Base-by-base conservation (phyloP, 2,329 filamentous ascomycete genomes). In the Trichoderma sp. region DNA sequence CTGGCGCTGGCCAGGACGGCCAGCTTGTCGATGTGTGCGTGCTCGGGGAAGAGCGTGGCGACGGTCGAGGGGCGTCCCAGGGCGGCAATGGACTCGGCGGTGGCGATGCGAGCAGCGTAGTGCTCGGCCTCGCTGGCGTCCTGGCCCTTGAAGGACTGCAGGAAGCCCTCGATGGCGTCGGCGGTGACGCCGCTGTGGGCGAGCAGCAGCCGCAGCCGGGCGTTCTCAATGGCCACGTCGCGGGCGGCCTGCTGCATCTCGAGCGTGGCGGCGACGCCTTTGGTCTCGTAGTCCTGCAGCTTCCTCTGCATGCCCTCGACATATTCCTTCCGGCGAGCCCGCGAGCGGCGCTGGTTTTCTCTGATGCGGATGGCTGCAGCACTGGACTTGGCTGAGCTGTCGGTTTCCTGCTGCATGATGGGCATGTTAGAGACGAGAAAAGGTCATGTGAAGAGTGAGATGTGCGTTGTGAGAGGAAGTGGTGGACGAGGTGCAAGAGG, bases 191-290 rank as follows among this genome's bases (percentile, higher is more conserved):
- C 80, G 55, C 74, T 73, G 41, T 75, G 73, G 7, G 73, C 71
- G 21, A 84, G 74, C 65, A 84, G 73, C 45, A 74, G 73, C 15
- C 80, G 75, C 28, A 86, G 72, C 34, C 77, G 72, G 56, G 74
- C 74, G 67, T 86, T 86, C 68, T 83, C 81, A 34, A 77, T 70
- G 17, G 78, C 80, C 19, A 86, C 82, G 63, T 74, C 76, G 24
- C 81, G 78, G 5, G 84, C 83, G 1, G 81, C 81, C 30, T 76
- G 77, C 72, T 86, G 84, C 80, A 87, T 83, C 70, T 83, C 81
- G 12, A 81, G 69, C 3, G 81, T 82, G 5, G 83, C 84, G 63
- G 79, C 76, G 17, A 81, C 77, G 24, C 80, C 83, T 5, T 73
- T 76, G n/a, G 73, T 74, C 74, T 85, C 81, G 70, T 80, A 81